Base-by-base conservation (phyloP, 495 filamentous ascomycete genomes). In the Talaromyces thailandensis region DNA sequence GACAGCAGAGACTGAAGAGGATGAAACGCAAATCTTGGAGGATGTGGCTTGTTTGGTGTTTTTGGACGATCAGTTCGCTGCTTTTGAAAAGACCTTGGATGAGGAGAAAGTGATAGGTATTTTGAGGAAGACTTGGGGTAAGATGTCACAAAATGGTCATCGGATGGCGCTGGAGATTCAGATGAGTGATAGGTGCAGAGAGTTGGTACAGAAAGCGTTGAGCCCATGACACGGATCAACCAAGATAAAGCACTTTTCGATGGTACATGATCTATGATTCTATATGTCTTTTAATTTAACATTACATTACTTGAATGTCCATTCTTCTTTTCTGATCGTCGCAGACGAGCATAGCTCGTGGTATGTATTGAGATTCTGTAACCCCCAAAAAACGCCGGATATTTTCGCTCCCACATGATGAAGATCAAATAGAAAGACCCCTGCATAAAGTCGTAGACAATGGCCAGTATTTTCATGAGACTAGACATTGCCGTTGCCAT, bases 41-140 rank as follows among this genome's bases (percentile, higher is more conserved):
- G 90, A 94, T 75, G 88, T 91, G 60, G 90, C 90, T 16, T 94
- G 90, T 72, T 74, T 94, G 51, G 90, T 94, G 35, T 94, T 94
- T 71, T 69, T 94, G 66, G 90, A 92, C 70, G 90, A 91, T 68
- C 89, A 92, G 74, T 86, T 93, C 63, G 90, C 89, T 67, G 80
- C 79, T 53, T 94, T 92, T 73, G 86, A 88, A 77, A 78, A 76
- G 61, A 72, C 69, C 76, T 62, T 79, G 82, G 69, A 85, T 66
- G 89, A 92, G 73, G 87, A 84, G 58, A 93, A 92, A 79, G 82
- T 90, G 51, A 64, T 93, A 12, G 76, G 68, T 12, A 92, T 94
- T 63, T 70, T 94, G 73, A 71, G 76, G 66, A 92, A 93, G 86
- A 92, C 89, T 40, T 94, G 90, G 90, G 86, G 64, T 53, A 94